These are phyloP conservation scores for Lactifluus pinguis DNA, from an alignment of 768 basidiomycete species.

Conservation along the genomic window DNA sequence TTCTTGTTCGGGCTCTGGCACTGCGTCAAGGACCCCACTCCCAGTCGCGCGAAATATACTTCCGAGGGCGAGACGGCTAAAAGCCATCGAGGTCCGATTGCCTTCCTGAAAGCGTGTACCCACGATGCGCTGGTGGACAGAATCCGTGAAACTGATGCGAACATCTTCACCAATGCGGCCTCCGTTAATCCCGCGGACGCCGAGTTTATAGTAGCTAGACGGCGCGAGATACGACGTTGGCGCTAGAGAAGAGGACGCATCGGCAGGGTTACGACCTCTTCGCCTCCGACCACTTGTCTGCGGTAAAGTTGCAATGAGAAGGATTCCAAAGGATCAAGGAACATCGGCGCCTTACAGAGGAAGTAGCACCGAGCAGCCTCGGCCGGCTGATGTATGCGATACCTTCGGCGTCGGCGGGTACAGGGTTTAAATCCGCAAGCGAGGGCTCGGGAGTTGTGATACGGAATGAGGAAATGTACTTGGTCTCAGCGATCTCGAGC, in stretches of 20 bases:
- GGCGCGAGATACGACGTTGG: conserved; percentile 76
- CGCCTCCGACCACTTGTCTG: conserved; percentile 37
- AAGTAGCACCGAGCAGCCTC: conserved; percentile 35
- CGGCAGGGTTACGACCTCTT: conserved; percentile 49
- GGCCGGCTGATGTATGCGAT: conserved; percentile 64
- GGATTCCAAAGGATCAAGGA: background rate
- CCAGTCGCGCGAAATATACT: conserved; percentile 44
- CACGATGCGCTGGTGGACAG: conserved; percentile 51
- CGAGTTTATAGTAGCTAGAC: conserved; percentile 70
- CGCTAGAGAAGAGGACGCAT: conserved; percentile 56
- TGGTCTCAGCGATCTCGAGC: conserved; percentile 71
- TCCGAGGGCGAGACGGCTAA: conserved; percentile 52
- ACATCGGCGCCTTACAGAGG: conserved; percentile 20
- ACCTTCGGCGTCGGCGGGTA: conserved; percentile 28
- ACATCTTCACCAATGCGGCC: conserved; percentile 44
- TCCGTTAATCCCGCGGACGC: conserved; percentile 51
- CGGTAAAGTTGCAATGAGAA: background rate
- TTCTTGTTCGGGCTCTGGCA: conserved; percentile 12
- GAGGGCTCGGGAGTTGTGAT: conserved; percentile 68
- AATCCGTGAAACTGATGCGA: conserved; percentile 40
- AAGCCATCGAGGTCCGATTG: conserved; percentile 47
- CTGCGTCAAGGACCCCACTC: conserved; percentile 39
- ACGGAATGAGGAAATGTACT: conserved; percentile 68
- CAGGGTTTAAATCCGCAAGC: conserved; percentile 43
- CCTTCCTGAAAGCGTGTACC: conserved; percentile 70